Percentiles rank a stretch among this genome's conserved stretches.
Conservation (phyloP, 108 stramenopile genomes). For the Schizochytrium sp. region DNA sequence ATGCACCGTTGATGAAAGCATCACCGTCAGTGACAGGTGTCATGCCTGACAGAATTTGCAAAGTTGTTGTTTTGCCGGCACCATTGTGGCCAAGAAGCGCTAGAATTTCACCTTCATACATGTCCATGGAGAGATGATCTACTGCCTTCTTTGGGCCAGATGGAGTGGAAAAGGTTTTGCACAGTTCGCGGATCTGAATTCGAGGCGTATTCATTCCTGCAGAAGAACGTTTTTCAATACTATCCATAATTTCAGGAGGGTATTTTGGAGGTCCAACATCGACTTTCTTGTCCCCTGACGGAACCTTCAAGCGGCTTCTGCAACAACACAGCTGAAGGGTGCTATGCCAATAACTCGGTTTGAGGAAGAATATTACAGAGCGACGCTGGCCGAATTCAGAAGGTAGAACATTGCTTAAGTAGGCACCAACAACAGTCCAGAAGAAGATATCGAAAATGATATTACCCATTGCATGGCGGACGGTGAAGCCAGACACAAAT, state of each 20-base stretch:
- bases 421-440: constrained; percentile 72
- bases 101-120: constrained; percentile 80
- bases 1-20: constrained; percentile 77
- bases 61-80: constrained; percentile 83
- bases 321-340: neutral
- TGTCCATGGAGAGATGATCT: constrained; percentile 67
- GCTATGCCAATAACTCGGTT: constrained; percentile 62
- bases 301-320: neutral
- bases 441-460: constrained; percentile 71
- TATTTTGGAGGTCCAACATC: neutral
- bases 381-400: constrained; percentile 63
- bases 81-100: constrained; percentile 82
- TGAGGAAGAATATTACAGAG: constrained; percentile 54
- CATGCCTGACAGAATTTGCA: constrained; percentile 79
- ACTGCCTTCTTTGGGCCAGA: constrained; percentile 65
- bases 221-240: neutral
- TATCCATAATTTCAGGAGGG: neutral
- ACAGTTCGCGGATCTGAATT: constrained; percentile 60
- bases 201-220: constrained; percentile 23
- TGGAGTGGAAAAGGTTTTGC: constrained; percentile 58
- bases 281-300: neutral
- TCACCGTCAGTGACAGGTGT: constrained; percentile 74
- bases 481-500: constrained; percentile 12
- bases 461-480: constrained; percentile 67
- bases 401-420: constrained; percentile 67